Evolutionary conservation across 2,329 filamentous ascomycete genomes (phyloP).

Genomic region (Fusarium cicatricum): DNA sequence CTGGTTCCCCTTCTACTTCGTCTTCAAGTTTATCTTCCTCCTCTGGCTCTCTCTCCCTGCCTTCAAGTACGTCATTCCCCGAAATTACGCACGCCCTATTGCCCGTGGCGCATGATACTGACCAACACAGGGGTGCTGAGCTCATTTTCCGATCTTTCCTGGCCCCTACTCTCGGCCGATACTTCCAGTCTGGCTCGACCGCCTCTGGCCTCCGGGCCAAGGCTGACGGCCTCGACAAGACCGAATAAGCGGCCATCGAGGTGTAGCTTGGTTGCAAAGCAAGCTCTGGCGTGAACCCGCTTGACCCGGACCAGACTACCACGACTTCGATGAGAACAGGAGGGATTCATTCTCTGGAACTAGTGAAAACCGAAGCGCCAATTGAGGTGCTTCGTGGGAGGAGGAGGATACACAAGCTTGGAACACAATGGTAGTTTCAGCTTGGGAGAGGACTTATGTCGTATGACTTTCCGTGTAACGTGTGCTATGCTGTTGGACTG

Average conservation of each 20-base stretch:
- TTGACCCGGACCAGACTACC: constrained; percentile 37
- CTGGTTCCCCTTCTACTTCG: constrained; percentile 99
- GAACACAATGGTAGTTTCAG: constrained; percentile 20
- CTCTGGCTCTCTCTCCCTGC: constrained; percentile 97
- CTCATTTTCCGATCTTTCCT: constrained; percentile 97
- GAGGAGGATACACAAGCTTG: constrained; percentile 25
- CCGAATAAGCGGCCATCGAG: constrained; percentile 59
- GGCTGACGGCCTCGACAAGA: constrained; percentile 79
- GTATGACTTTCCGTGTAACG: constrained; percentile 35
- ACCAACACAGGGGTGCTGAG: constrained; percentile 79
- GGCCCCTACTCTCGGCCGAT: constrained; percentile 88
- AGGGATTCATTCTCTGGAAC: constrained; percentile 21
- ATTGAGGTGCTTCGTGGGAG: constrained; percentile 14
- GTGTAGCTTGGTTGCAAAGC: constrained; percentile 41
- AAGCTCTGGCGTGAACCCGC: constrained; percentile 30
- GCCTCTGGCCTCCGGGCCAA: constrained; percentile 89
- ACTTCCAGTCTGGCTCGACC: constrained; percentile 81
- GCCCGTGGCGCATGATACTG: constrained; percentile 21
- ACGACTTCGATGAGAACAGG: constrained; percentile 28
- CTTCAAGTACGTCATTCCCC: constrained; percentile 74
- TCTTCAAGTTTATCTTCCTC: constrained; percentile 98
- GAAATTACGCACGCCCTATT: constrained; percentile 12
- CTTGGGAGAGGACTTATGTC: constrained; percentile 24
- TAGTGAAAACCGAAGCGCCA: constrained; percentile 12
- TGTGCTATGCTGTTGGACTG: constrained; percentile 33